These are phyloP conservation scores for Candida frijolesensis DNA, from an alignment of 1,139 yeast genomes.

Conservation along the genomic window DNA sequence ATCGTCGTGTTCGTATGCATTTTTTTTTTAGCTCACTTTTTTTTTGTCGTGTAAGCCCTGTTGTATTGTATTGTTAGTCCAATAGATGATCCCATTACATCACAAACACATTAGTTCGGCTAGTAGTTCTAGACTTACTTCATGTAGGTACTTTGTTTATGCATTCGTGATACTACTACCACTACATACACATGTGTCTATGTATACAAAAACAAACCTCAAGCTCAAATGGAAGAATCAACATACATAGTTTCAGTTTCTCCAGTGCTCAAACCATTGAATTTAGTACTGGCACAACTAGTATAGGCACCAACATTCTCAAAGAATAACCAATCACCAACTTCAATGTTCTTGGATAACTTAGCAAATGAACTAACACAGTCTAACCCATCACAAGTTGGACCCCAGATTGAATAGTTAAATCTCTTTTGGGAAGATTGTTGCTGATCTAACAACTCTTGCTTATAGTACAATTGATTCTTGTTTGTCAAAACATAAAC, in stretches of 20 bases:
- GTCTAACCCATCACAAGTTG: conserved; percentile 96
- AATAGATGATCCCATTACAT: too few species aligned
- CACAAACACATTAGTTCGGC: too few species aligned
- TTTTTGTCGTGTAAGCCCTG: neutral
- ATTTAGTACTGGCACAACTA: conserved; percentile 82
- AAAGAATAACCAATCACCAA: conserved; percentile 94
- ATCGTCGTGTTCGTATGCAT: too few species aligned
- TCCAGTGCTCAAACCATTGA: conserved; percentile 75
- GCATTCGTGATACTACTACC: too few species aligned
- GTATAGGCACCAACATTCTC: conserved; percentile 92
- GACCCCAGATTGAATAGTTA: conserved; percentile 87
- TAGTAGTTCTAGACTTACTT: neutral
- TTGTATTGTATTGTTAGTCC: too few species aligned
- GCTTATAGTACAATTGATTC: conserved; percentile 47
- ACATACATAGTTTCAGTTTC: conserved; percentile 64
- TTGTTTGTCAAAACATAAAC: conserved; percentile 66
- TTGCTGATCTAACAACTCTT: conserved; percentile 10
- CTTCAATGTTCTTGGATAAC: conserved; percentile 62
- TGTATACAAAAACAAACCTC: neutral
- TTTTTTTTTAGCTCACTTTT: neutral
- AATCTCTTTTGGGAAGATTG: conserved; percentile 7
- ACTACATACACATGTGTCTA: too few species aligned
- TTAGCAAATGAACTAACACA: conserved; percentile 61
- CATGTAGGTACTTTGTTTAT: too few species aligned
- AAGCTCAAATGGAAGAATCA: conserved; percentile 35